A percentile compares a stretch with the other conserved stretches of the same genome.
Conservation (phyloP, 805 yeast genomes). For the Lipomyces oligophaga region DNA sequence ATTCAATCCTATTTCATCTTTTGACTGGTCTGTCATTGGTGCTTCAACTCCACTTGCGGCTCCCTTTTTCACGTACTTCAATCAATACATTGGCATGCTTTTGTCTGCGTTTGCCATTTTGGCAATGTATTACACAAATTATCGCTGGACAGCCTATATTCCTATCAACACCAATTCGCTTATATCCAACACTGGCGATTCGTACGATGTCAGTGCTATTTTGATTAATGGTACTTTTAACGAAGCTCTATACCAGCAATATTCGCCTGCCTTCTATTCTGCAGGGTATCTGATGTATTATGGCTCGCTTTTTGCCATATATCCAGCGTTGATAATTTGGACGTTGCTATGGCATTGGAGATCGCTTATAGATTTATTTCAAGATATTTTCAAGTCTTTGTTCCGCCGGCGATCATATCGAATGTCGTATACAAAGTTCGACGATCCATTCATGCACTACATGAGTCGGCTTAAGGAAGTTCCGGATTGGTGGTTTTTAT, state of each 20-base stretch:
- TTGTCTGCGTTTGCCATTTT: constrained; percentile 51
- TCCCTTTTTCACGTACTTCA: constrained; percentile 38
- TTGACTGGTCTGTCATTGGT: constrained; percentile 65
- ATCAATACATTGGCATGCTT: constrained; percentile 42
- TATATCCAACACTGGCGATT: constrained; percentile 49
- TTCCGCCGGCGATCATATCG: constrained; percentile 4
- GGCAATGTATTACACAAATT: constrained; percentile 51
- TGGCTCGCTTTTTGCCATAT: constrained; percentile 59
- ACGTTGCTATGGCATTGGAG: constrained; percentile 4
- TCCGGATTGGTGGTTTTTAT: constrained; percentile 60
- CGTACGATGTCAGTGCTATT: constrained; percentile 51
- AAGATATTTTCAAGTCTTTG: constrained; percentile 29
- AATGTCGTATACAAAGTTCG: constrained; percentile 28
- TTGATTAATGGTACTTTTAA: constrained; percentile 45
- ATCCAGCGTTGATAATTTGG: constrained; percentile 12
- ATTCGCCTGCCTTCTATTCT: constrained; percentile 61
- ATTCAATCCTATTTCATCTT: constrained; percentile 54
- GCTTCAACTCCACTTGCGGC: constrained; percentile 27
- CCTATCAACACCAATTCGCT: constrained; percentile 49
- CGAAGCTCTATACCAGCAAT: constrained; percentile 47
- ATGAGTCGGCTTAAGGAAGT: constrained; percentile 58
- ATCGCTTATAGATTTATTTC: not conserved
- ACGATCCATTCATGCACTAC: constrained; percentile 53
- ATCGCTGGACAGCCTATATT: constrained; percentile 52
- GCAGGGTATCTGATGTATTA: constrained; percentile 55